phyloP scores from a whole-genome alignment of 176 grass and related monocot species.

The Sorghum bicolor region DNA sequence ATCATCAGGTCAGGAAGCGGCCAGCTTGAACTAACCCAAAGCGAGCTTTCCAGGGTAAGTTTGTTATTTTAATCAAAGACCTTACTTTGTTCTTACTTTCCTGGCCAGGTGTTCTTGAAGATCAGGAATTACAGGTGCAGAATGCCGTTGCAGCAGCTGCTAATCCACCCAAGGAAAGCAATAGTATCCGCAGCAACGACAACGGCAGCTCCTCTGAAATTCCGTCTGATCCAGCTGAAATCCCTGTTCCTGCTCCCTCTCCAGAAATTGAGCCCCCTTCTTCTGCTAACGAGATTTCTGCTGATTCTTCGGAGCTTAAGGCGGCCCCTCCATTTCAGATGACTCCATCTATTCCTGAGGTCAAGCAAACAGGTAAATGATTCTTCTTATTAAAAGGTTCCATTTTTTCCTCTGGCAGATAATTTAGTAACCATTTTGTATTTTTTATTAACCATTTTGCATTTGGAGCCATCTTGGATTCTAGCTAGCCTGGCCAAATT shows the following conservation, averaged over 20 bases:
- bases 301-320: background rate
- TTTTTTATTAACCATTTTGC: background rate
- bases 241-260: background rate
- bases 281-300: conserved; percentile 8
- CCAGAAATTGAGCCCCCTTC: background rate
- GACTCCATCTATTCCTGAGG: background rate
- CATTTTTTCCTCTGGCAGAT: background rate
- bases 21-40: background rate
- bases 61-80: too few relatives aligned
- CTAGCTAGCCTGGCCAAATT: background rate
- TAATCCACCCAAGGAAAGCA: conserved; percentile 8
- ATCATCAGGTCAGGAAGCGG: conserved; percentile 3
- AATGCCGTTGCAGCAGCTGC: background rate
- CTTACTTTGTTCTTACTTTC: background rate
- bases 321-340: background rate
- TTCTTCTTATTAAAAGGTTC: background rate
- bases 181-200: background rate
- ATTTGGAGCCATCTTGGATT: background rate
- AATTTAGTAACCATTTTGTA: background rate
- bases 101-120: conserved; percentile 33
- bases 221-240: conserved; percentile 6
- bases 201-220: conserved; percentile 10
- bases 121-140: conserved; percentile 31
- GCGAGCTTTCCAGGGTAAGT: background rate
- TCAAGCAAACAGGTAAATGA: conserved; percentile 34